Evolutionary conservation across 192 early-diverging fungal genomes (phyloP).

Genomic region (Chytriomyces sp.): DNA sequence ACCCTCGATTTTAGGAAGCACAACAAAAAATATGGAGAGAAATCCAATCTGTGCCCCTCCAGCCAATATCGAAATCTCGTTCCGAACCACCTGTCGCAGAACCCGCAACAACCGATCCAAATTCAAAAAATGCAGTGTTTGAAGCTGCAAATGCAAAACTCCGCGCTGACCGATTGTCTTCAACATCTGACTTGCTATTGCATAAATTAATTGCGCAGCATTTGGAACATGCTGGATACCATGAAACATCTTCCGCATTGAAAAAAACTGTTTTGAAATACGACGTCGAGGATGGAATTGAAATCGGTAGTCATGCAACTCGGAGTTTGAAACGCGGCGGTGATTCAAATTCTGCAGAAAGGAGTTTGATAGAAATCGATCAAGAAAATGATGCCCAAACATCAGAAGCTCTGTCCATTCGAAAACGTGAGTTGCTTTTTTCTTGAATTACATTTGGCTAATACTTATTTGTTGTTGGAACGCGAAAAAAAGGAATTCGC

Average conservation of each 20-base stretch:
- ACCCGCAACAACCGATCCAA: neutral
- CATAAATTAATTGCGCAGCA: slow-evolving; percentile 79
- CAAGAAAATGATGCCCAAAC: slow-evolving; percentile 2
- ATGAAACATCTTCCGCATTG: slow-evolving; percentile 76
- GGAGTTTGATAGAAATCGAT: slow-evolving; percentile 35
- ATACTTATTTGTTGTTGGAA: slow-evolving; percentile 13
- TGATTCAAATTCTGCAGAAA: slow-evolving; percentile 26
- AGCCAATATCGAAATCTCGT: neutral
- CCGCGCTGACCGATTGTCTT: slow-evolving; percentile 1
- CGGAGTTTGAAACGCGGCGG: slow-evolving; percentile 19
- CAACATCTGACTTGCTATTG: slow-evolving; percentile 24
- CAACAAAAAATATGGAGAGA: slow-evolving; percentile 34
- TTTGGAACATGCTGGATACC: slow-evolving; percentile 83
- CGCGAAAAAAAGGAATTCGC: slow-evolving; percentile 46
- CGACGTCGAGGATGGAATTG: slow-evolving; percentile 29
- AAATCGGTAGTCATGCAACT: slow-evolving; percentile 35
- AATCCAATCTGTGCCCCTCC: slow-evolving; percentile 26
- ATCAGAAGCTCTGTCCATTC: slow-evolving; percentile 3
- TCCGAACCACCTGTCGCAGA: neutral
- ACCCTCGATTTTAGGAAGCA: slow-evolving; percentile 17
- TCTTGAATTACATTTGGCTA: neutral
- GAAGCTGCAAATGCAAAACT: neutral
- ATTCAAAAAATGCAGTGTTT: neutral
- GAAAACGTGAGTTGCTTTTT: slow-evolving; percentile 6
- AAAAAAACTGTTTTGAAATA: slow-evolving; percentile 18